Evolutionary conservation across 2,329 filamentous ascomycete species (phyloP).

Genomic region (Colletotrichum tofieldiae): DNA sequence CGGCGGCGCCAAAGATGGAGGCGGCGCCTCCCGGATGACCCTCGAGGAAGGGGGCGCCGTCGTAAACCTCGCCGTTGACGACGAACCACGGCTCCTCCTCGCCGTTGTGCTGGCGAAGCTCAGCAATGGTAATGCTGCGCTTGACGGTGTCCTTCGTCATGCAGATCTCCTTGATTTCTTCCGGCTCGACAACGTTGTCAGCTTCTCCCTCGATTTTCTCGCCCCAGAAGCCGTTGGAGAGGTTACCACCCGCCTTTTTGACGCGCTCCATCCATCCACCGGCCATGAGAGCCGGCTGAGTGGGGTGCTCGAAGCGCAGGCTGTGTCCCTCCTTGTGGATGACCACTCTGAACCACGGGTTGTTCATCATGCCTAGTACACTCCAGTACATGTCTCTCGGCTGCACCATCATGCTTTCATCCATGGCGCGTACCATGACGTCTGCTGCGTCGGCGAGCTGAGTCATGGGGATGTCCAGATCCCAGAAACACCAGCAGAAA

Average conservation of each 20-base stretch:
- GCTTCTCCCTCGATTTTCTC: slow-evolving; percentile 74
- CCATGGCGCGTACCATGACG: slow-evolving; percentile 89
- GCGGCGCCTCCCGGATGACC: slow-evolving; percentile 89
- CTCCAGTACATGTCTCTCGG: slow-evolving; percentile 97
- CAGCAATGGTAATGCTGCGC: slow-evolving; percentile 76
- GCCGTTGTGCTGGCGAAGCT: slow-evolving; percentile 78
- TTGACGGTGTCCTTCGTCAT: slow-evolving; percentile 82
- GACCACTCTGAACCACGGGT: slow-evolving; percentile 89
- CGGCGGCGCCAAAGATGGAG: slow-evolving; percentile 88
- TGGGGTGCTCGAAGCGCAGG: slow-evolving; percentile 90
- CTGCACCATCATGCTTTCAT: slow-evolving; percentile 88
- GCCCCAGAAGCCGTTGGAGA: slow-evolving; percentile 89
- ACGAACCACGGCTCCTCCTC: slow-evolving; percentile 87
- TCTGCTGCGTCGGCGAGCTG: slow-evolving; percentile 78
- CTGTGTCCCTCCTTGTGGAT: slow-evolving; percentile 76
- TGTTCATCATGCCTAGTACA: slow-evolving; percentile 98
- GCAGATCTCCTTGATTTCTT: slow-evolving; percentile 76
- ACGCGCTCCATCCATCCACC: slow-evolving; percentile 96
- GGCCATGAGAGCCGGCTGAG: slow-evolving; percentile 81
- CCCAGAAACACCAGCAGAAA: slow-evolving; percentile 97
- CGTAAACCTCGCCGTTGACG: slow-evolving; percentile 89
- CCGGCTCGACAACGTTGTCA: slow-evolving; percentile 59
- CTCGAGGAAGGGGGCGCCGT: slow-evolving; percentile 85
- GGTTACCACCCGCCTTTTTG: slow-evolving; percentile 85
- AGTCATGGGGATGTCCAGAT: slow-evolving; percentile 75